Evolutionary conservation across 768 basidiomycete species (phyloP).

Genomic region (Saitozyma podzolica): DNA sequence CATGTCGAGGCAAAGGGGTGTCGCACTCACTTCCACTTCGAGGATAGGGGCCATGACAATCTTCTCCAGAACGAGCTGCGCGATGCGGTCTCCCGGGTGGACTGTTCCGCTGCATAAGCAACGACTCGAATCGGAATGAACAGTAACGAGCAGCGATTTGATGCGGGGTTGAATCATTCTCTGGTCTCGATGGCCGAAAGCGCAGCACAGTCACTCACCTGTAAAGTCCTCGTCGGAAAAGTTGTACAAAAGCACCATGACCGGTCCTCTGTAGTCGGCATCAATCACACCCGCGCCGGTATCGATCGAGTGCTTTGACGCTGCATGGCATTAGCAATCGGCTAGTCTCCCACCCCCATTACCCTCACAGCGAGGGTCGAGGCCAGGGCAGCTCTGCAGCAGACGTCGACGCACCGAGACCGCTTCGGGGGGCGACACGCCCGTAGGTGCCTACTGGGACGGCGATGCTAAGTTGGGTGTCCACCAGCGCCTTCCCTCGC

Average conservation of each 20-base stretch:
- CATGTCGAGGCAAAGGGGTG: neutral
- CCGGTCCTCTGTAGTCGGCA: slow-evolving; percentile 88
- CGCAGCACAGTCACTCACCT: slow-evolving; percentile 56
- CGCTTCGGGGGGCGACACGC: slow-evolving; percentile 91
- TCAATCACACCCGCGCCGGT: slow-evolving; percentile 98
- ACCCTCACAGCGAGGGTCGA: neutral
- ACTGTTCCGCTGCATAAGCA: slow-evolving; percentile 58
- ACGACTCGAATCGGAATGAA: too few relatives aligned
- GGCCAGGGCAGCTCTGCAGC: neutral
- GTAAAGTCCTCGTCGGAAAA: slow-evolving; percentile 84
- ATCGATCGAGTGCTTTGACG: slow-evolving; percentile 95
- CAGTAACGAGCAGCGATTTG: too few relatives aligned
- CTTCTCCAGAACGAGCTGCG: slow-evolving; percentile 88
- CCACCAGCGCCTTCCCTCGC: slow-evolving; percentile 83
- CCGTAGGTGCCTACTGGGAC: slow-evolving; percentile 93
- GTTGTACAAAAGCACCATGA: slow-evolving; percentile 92
- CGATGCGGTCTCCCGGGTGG: slow-evolving; percentile 88
- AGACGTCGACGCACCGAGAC: slow-evolving; percentile 69
- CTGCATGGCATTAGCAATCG: slow-evolving; percentile 54
- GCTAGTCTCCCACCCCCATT: neutral
- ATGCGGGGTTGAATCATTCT: too few relatives aligned
- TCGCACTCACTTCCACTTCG: slow-evolving; percentile 72
- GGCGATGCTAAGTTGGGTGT: slow-evolving; percentile 89
- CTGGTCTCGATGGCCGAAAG: too few relatives aligned
- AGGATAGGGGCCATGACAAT: slow-evolving; percentile 81